phyloP scores from a whole-genome alignment of 192 early-diverging fungal species.

The Lobosporangium transversale region DNA sequence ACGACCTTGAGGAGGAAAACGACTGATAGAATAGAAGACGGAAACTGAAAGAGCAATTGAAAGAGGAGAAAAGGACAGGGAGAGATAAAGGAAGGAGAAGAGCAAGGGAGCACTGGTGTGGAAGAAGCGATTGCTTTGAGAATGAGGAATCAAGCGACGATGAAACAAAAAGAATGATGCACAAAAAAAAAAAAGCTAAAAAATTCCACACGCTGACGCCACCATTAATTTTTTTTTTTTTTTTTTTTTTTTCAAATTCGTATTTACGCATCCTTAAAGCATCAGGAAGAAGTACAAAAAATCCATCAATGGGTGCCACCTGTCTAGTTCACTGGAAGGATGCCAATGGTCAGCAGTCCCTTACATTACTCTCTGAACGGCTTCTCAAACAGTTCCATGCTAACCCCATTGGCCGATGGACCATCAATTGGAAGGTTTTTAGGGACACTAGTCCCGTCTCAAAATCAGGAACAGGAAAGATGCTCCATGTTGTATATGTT shows the following conservation, averaged over 20 bases:
- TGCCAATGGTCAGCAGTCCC: slow-evolving; percentile 47
- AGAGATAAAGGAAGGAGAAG: background rate
- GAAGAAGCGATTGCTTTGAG: background rate
- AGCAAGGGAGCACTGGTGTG: background rate
- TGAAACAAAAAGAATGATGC: background rate
- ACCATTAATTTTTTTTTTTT: slow-evolving; percentile 7
- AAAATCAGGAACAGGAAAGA: slow-evolving; percentile 51
- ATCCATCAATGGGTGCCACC: slow-evolving; percentile 36
- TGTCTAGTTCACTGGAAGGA: slow-evolving; percentile 52
- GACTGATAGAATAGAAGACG: no score
- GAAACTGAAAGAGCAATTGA: background rate
- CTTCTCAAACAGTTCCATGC: slow-evolving; percentile 51
- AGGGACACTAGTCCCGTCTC: slow-evolving; percentile 44
- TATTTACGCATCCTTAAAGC: no score
- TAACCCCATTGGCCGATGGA: slow-evolving; percentile 43
- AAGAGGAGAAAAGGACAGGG: background rate
- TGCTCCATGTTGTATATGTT: slow-evolving; percentile 49
- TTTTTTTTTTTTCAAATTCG: background rate
- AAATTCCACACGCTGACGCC: background rate
- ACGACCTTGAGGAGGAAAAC: no score
- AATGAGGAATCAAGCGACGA: background rate
- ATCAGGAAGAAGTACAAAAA: background rate
- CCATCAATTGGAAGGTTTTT: slow-evolving; percentile 52
- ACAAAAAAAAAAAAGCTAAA: background rate
- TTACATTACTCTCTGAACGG: slow-evolving; percentile 46